Percentiles rank a stretch among this genome's conserved stretches.
Evolutionary conservation across 2,329 filamentous ascomycete genomes (phyloP).

Genomic region (Trichoderma aggressivum): DNA sequence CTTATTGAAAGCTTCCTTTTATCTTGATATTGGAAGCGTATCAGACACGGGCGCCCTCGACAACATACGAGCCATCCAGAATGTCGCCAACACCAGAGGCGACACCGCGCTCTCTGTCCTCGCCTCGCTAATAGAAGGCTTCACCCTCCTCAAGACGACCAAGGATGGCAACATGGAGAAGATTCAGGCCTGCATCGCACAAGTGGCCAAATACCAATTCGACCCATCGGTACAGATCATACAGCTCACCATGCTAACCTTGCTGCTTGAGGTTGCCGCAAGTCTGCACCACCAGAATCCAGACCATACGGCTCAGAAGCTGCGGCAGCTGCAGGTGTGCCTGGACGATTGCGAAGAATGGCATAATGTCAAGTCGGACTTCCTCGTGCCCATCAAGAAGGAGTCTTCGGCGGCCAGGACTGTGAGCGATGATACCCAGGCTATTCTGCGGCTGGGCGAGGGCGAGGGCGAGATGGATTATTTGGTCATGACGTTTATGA

Average conservation of each 20-base stretch:
- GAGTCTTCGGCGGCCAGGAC: constrained; percentile 45
- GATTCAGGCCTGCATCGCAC: constrained; percentile 70
- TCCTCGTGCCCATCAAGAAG: constrained; percentile 55
- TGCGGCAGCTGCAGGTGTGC: constrained; percentile 58
- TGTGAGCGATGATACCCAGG: constrained; percentile 56
- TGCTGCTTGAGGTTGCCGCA: constrained; percentile 68
- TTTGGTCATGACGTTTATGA: constrained; percentile 59
- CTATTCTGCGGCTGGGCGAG: constrained; percentile 49
- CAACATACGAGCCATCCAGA: constrained; percentile 62
- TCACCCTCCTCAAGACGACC: constrained; percentile 63
- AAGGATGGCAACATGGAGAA: constrained; percentile 65
- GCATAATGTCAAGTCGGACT: constrained; percentile 45
- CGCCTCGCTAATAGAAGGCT: constrained; percentile 64
- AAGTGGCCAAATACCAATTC: constrained; percentile 67
- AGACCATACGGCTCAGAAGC: constrained; percentile 55
- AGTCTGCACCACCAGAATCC: constrained; percentile 62
- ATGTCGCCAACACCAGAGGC: constrained; percentile 55
- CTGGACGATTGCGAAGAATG: constrained; percentile 57
- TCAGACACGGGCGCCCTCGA: constrained; percentile 64
- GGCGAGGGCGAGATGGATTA: constrained; percentile 48
- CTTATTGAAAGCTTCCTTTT: constrained; percentile 67
- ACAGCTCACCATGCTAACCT: constrained; percentile 62
- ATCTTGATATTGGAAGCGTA: constrained; percentile 57
- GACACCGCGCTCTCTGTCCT: constrained; percentile 64
- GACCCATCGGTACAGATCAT: constrained; percentile 60